Conservation (phyloP, 345 rosid species). For the Mercurialis annua region DNA sequence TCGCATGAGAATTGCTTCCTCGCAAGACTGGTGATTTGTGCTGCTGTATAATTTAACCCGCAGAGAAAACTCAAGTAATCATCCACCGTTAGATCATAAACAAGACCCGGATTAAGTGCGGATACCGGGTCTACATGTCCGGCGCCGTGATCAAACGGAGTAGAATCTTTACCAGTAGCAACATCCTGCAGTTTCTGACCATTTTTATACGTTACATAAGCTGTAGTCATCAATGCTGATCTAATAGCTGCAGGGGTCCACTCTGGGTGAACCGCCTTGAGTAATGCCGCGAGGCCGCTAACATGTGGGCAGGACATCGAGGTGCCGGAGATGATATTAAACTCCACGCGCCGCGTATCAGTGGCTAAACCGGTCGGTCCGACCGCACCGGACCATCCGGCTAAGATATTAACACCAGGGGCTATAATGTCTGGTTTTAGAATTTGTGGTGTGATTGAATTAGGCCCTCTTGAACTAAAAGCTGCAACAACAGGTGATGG, state of each 20-base stretch:
- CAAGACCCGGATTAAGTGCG: slow-evolving; percentile 29
- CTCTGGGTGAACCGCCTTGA: slow-evolving; percentile 28
- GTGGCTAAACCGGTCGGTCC: slow-evolving; percentile 26
- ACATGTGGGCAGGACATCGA: slow-evolving; percentile 38
- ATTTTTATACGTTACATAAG: slow-evolving; percentile 25
- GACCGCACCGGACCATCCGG: slow-evolving; percentile 28
- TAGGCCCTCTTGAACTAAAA: slow-evolving; percentile 35
- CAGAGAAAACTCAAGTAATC: slow-evolving; percentile 32
- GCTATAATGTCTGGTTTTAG: slow-evolving; percentile 32
- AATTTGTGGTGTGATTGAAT: slow-evolving; percentile 19
- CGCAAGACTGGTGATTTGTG: slow-evolving; percentile 22
- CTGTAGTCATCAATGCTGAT: slow-evolving; percentile 34
- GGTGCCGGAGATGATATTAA: slow-evolving; percentile 33
- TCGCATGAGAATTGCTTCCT: slow-evolving; percentile 21
- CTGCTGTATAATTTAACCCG: slow-evolving; percentile 25
- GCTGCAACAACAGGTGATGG: slow-evolving; percentile 37
- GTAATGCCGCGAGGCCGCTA: slow-evolving; percentile 24
- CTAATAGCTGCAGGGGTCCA: slow-evolving; percentile 30
- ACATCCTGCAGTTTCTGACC: slow-evolving; percentile 17
- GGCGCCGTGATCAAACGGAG: slow-evolving; percentile 32
- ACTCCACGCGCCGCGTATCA: slow-evolving; percentile 26
- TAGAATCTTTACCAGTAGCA: slow-evolving; percentile 25
- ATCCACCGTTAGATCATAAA: slow-evolving; percentile 23
- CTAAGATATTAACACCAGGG: slow-evolving; percentile 35
- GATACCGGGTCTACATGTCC: slow-evolving; percentile 32